Evolutionary conservation across 2,329 filamentous ascomycete genomes (phyloP), one percentile per base, ranked within the genome.

Genomic region (Alternaria longipes): DNA sequence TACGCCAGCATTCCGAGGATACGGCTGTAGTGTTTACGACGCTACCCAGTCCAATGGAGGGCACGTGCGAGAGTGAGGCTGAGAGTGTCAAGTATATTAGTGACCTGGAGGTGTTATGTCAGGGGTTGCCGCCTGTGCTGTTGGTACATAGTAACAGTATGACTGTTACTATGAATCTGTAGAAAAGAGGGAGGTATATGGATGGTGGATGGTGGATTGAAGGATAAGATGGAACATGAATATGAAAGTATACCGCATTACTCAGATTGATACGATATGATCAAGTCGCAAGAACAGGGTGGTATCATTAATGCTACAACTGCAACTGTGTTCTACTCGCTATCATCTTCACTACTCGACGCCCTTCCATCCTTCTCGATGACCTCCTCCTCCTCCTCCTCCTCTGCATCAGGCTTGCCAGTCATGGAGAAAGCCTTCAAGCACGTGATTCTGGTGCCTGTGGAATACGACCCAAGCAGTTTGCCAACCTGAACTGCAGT

Each of bases 371-470:
- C 60, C n/a, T 60, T 64, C 42, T 71, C 68, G 6, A 49, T 55
- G n/a, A 40, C 64, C n/a, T 69, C 69, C 2, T 67, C 65, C 8
- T 69, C 69, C 2, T 67, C 65, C 8, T 70, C 68, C 18, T 74
- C 72, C 4, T 59, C 71, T 8, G 72, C 69, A 14, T 74, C 75
- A 1, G 74, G 67, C 22, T 59, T 70, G 2, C 76, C 77, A 78
- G 91, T 86, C 92, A 98, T 96, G 65, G 92, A 83, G 81, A 97
- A 98, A 22, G 90, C 90, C 70, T 88, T 89, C 72, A 98, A 75
- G 76, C 95, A 98, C 38, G 94, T 98, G 68, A 98, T 93, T 58
- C 95, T 85, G 76, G 94, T 94, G 46, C 90, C 89, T 22, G 94
- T 97, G 79, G 94, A 90, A 73, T 95, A 95, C 32, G 86, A 89